Percentiles rank a stretch among this genome's conserved stretches.
Evolutionary conservation across 129 eudicot genomes (phyloP).

Genomic region (Glebionis coronaria): DNA sequence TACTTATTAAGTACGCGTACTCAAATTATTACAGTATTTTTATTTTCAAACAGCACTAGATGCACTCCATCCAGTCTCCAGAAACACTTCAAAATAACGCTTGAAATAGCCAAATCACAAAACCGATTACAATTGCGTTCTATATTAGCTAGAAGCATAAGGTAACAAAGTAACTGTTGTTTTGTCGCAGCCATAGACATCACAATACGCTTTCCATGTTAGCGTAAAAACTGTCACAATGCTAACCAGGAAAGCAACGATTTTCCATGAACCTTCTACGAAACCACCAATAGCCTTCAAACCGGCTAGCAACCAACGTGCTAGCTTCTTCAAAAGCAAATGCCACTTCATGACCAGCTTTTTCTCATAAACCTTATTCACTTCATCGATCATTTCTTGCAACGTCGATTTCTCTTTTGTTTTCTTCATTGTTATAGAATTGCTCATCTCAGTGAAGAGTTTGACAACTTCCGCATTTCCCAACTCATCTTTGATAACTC

Average conservation of each 20-base stretch:
- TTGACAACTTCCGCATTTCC: constrained; percentile 27
- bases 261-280: constrained; percentile 18
- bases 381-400: constrained; percentile 3
- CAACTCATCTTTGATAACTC: constrained; percentile 23
- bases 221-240: constrained; percentile 13
- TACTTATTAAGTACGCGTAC: too few species aligned
- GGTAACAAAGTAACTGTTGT: neutral
- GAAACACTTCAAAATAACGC: too few species aligned
- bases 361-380: constrained; percentile 9
- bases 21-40: too few species aligned
- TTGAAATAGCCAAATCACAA: too few species aligned
- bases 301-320: constrained; percentile 11
- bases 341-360: neutral
- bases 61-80: too few species aligned
- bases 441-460: constrained; percentile 38
- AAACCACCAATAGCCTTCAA: constrained; percentile 6
- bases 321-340: constrained; percentile 10
- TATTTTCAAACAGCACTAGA: too few species aligned
- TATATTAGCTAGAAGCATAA: neutral
- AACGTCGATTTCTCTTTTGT: neutral
- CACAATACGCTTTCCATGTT: constrained; percentile 25
- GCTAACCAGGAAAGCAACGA: constrained; percentile 16
- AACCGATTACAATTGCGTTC: too few species aligned
- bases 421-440: neutral
- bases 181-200: constrained; percentile 16